These are phyloP conservation scores for Ceratocystis diversiconidia DNA, from an alignment of 2,329 filamentous ascomycete genomes.

Conservation along the genomic window DNA sequence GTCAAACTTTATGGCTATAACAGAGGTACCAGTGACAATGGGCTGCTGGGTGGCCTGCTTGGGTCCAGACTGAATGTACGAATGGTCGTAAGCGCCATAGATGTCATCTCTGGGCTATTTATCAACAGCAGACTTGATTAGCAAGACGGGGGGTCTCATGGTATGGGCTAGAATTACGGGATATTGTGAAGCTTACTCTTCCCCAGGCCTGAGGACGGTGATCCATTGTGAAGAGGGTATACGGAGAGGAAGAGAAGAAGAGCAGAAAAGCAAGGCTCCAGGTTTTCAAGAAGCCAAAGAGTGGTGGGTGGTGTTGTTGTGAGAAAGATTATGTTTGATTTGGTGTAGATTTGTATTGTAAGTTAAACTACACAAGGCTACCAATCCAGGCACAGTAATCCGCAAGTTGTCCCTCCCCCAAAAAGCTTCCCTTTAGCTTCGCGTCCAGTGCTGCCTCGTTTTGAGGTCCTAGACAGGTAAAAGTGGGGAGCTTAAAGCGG, in stretches of 20 bases:
- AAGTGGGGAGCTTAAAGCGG: not conserved
- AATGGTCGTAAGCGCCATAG: slow-evolving; percentile 83
- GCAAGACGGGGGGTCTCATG: slow-evolving; percentile 3
- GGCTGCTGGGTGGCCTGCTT: slow-evolving; percentile 82
- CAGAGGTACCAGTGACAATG: slow-evolving; percentile 91
- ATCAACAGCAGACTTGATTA: slow-evolving; percentile 17
- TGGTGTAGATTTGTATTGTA: not conserved
- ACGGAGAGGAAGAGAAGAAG: slow-evolving; percentile 1
- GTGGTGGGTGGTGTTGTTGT: not conserved
- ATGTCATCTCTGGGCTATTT: slow-evolving; percentile 85
- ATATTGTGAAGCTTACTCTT: slow-evolving; percentile 40
- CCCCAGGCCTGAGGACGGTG: slow-evolving; percentile 61
- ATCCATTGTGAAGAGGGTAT: slow-evolving; percentile 39
- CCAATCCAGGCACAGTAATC: not conserved
- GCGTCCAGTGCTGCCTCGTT: slow-evolving; percentile 3
- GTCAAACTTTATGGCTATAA: slow-evolving; percentile 89
- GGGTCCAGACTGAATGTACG: slow-evolving; percentile 63
- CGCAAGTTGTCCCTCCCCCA: too few species aligned
- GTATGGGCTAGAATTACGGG: slow-evolving; percentile 16
- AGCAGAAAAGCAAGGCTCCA: not conserved
- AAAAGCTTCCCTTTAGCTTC: slow-evolving; percentile 4
- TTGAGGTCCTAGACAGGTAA: not conserved
- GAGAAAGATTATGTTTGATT: not conserved
- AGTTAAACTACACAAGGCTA: not conserved
- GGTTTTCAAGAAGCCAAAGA: not conserved